Conservation (phyloP, 2,329 filamentous ascomycete genomes). For the Plectosphaerella cucumerina region DNA sequence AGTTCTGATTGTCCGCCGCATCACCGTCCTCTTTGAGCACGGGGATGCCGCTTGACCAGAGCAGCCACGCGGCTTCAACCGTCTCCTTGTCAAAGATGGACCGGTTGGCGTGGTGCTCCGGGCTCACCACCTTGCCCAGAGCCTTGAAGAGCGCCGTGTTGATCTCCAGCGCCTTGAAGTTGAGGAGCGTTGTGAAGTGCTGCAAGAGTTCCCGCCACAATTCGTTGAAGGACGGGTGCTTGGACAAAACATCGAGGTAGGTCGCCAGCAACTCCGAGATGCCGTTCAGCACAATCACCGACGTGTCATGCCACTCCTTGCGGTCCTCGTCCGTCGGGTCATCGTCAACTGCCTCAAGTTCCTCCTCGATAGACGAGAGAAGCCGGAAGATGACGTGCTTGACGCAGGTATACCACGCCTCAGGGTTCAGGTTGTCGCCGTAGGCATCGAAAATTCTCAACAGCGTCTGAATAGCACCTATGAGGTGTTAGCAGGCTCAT, state of each 20-base stretch:
- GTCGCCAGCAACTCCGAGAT: conserved; percentile 70
- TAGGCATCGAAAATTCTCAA: conserved; percentile 91
- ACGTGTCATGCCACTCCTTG: conserved; percentile 68
- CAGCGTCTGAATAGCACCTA: conserved; percentile 80
- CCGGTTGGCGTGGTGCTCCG: conserved; percentile 31
- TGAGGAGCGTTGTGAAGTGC: conserved; percentile 62
- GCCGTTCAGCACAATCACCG: conserved; percentile 68
- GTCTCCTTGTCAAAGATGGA: conserved; percentile 47
- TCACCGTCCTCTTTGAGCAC: conserved; percentile 33
- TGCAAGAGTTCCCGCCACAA: conserved; percentile 73
- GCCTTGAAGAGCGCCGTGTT: conserved; percentile 69
- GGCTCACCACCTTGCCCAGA: conserved; percentile 56
- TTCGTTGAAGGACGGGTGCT: conserved; percentile 60
- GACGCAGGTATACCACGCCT: conserved; percentile 81
- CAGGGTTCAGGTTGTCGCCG: conserved; percentile 70
- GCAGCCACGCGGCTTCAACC: conserved; percentile 59
- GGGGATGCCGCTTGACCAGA: conserved; percentile 68
- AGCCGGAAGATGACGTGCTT: conserved; percentile 77
- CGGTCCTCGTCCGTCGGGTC: conserved; percentile 27
- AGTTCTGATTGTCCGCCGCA: conserved; percentile 68
- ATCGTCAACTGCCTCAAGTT: conserved; percentile 37
- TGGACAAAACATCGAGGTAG: conserved; percentile 69
- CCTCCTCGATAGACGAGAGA: conserved; percentile 62
- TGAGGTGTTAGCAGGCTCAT: not conserved
- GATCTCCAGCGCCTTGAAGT: conserved; percentile 62